Percentiles rank a stretch among this genome's conserved stretches.
These are phyloP conservation scores for Trametes cubensis DNA, from an alignment of 768 basidiomycete species.

Conservation along the genomic window DNA sequence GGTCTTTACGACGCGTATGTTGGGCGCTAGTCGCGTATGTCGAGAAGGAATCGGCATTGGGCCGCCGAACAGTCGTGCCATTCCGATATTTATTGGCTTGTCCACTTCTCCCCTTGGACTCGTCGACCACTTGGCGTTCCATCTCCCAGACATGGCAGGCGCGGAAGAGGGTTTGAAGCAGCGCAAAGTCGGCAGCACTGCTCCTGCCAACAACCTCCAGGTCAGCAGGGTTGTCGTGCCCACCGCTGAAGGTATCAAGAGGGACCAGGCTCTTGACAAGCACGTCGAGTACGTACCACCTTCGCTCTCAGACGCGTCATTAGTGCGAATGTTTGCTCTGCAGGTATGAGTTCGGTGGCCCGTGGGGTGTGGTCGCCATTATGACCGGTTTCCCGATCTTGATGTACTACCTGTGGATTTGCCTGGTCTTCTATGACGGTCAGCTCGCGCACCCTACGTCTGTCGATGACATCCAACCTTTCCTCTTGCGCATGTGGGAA, in stretches of 20 bases:
- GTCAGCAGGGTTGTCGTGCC: slow-evolving; percentile 36
- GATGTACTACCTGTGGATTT: slow-evolving; percentile 99
- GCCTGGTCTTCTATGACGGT: slow-evolving; percentile 95
- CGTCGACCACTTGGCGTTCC: background rate
- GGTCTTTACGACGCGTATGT: no score
- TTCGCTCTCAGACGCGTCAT: background rate
- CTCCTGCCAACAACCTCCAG: slow-evolving; percentile 16
- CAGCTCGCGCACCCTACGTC: slow-evolving; percentile 71
- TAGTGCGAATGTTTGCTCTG: background rate
- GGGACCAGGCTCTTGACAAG: slow-evolving; percentile 65
- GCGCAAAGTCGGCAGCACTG: slow-evolving; percentile 16
- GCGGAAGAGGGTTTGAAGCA: slow-evolving; percentile 22
- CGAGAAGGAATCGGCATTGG: background rate
- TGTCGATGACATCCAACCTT: slow-evolving; percentile 71
- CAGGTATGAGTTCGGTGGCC: slow-evolving; percentile 97
- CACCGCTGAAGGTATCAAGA: slow-evolving; percentile 72
- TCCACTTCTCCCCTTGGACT: background rate
- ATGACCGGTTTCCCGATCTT: slow-evolving; percentile 92
- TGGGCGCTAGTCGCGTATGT: slow-evolving; percentile 1
- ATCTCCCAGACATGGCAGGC: slow-evolving; percentile 20
- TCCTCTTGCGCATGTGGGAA: slow-evolving; percentile 80
- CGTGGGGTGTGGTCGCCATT: slow-evolving; percentile 87
- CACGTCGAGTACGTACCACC: slow-evolving; percentile 41
- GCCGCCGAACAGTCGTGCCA: slow-evolving; percentile 2
- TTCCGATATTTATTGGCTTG: slow-evolving; percentile 8